Evolutionary conservation across 73 alveolate genomes (phyloP).

Genomic region (Durusdinium trenchii): DNA sequence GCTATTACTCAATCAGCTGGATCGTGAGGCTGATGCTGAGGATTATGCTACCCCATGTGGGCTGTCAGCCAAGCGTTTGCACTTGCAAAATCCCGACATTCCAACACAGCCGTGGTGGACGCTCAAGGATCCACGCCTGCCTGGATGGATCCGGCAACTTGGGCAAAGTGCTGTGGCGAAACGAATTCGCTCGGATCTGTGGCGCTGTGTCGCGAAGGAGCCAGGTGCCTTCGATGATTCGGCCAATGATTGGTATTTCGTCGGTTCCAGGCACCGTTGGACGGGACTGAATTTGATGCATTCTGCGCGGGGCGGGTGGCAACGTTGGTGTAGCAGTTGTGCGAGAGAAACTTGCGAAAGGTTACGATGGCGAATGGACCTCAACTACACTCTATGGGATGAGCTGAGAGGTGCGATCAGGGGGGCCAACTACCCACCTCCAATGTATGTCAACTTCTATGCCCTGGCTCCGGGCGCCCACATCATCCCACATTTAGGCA

Average conservation of each 20-base stretch:
- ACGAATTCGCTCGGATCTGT: conserved; percentile 23
- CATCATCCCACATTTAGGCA: conserved; percentile 68
- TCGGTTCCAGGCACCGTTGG: conserved; percentile 49
- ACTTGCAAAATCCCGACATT: conserved; percentile 49
- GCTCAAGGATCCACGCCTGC: conserved; percentile 8
- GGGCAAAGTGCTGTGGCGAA: not conserved
- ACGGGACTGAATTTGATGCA: conserved; percentile 79
- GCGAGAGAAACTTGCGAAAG: conserved; percentile 27
- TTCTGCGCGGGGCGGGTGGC: conserved; percentile 51
- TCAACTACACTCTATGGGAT: conserved; percentile 35
- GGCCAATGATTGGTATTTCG: conserved; percentile 74
- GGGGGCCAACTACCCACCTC: not conserved
- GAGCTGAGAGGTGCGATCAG: not conserved
- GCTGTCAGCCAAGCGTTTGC: conserved; percentile 5
- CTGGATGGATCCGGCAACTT: conserved; percentile 19
- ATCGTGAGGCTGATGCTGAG: conserved; percentile 12
- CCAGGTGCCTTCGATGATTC: conserved; percentile 67
- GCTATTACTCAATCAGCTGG: conserved; percentile 22
- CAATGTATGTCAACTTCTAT: conserved; percentile 77
- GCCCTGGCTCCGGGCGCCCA: conserved; percentile 51
- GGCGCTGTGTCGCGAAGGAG: not conserved
- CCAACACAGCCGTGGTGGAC: conserved; percentile 58
- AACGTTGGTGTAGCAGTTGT: conserved; percentile 41
- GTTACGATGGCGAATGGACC: conserved; percentile 58
- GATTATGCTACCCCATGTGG: conserved; percentile 3